Conservation (phyloP, 129 eudicot species). For the Artemisia argyi region DNA sequence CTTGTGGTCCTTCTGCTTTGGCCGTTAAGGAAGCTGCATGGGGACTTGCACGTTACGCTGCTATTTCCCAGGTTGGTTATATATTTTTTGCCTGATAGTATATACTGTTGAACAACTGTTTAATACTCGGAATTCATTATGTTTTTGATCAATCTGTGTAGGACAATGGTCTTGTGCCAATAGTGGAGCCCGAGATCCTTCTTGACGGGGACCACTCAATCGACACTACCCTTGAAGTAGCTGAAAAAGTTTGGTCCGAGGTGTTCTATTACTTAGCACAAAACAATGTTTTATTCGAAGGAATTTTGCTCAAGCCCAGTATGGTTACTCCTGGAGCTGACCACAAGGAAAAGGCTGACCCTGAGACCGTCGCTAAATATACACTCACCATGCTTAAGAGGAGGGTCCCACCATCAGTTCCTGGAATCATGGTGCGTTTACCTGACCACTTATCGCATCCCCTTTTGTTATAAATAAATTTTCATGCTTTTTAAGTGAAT, state of each 20-base stretch:
- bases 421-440: constrained; percentile 76
- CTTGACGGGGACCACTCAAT: constrained; percentile 96
- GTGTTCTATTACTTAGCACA: constrained; percentile 87
- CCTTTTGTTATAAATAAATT: background rate
- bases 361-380: constrained; percentile 74
- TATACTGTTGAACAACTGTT: background rate
- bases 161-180: constrained; percentile 94
- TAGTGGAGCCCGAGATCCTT: constrained; percentile 97
- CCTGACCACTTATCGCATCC: background rate
- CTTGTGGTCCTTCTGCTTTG: constrained; percentile 90
- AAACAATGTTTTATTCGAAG: constrained; percentile 79
- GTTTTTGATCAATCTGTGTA: constrained; percentile 17
- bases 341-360: constrained; percentile 82
- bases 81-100: background rate
- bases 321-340: constrained; percentile 96
- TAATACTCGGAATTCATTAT: background rate
- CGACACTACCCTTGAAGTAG: constrained; percentile 85
- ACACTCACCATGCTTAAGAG: constrained; percentile 91
- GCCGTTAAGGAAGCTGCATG: constrained; percentile 92
- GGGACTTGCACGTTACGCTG: constrained; percentile 95
- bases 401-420: constrained; percentile 96
- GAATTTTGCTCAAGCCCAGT: constrained; percentile 84
- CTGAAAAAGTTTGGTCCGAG: constrained; percentile 87
- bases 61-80: constrained; percentile 69
- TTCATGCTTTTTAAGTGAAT: background rate